Conservation (phyloP, 2,329 filamentous ascomycete species). For the Colletotrichum sp. region DNA sequence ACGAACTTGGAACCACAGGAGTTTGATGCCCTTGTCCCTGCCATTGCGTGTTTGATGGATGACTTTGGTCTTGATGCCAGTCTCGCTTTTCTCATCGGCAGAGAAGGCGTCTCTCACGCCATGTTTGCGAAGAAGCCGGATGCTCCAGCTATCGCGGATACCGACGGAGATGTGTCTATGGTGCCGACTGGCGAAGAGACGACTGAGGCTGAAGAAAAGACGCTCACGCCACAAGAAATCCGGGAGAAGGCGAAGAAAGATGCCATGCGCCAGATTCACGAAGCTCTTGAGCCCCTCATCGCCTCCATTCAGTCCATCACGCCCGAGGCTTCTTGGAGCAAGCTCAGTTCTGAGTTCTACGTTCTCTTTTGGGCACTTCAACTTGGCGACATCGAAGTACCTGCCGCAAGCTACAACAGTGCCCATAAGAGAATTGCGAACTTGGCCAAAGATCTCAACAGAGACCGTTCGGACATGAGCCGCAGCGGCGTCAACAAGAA, state of each 20-base stretch:
- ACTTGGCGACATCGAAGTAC: constrained; percentile 80
- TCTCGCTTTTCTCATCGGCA: constrained; percentile 84
- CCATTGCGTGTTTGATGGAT: constrained; percentile 73
- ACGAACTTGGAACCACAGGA: constrained; percentile 77
- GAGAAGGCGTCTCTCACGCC: constrained; percentile 74
- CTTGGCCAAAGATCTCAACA: constrained; percentile 70
- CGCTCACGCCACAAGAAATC: constrained; percentile 28
- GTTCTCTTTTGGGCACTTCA: constrained; percentile 92
- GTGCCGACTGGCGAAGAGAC: constrained; percentile 23
- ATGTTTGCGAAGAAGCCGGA: constrained; percentile 45
- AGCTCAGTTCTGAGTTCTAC: constrained; percentile 82
- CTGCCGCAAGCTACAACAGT: constrained; percentile 77
- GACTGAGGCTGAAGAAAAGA: constrained; percentile 33
- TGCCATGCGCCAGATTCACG: constrained; percentile 60
- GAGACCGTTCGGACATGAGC: constrained; percentile 76
- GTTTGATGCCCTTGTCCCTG: constrained; percentile 81
- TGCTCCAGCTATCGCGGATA: constrained; percentile 41
- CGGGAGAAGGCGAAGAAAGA: constrained; percentile 39
- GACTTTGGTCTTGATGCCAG: constrained; percentile 82
- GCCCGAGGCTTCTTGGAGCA: constrained; percentile 68
- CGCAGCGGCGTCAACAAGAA: constrained; percentile 69
- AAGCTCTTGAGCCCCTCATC: constrained; percentile 77
- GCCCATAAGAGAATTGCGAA: constrained; percentile 74
- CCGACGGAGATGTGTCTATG: constrained; percentile 65
- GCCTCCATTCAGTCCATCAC: constrained; percentile 68